Evolutionary conservation across 805 yeast species (phyloP), one percentile per base, ranked within the genome.

Genomic region (Sugiyamaella lignohabitans): DNA sequence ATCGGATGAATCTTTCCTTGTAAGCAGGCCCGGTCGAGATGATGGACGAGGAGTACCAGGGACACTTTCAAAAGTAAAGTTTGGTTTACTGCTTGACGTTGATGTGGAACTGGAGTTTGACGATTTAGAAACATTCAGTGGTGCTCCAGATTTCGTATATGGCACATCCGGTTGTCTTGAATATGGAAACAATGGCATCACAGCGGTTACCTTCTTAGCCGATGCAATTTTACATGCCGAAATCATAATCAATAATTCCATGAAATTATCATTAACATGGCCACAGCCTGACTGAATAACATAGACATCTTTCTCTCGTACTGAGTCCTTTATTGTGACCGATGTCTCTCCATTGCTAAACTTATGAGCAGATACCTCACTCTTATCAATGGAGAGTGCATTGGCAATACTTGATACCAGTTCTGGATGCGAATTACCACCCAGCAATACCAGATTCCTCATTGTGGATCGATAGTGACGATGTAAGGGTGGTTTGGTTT

Each of bases 131-230:
- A 61, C 21, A 14, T 72, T 63, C 39, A 72, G 68, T 5, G 94
- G 94, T 1, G 89, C 86, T 10, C 94, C 93, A 32, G 78, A 75
- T 59, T 76, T 75, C 48, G 85, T 79, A 59, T 84, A 84, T 27
- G 96, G 95, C 32, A 87, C 79, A 65, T 91, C 98, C 3, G 96
- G 95, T 66, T 93, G 99, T 60, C 99, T 76, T 2, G 95, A 85
- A 63, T 93, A 93, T 22, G 98, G 96, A 66, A 93, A 93, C 51
- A 88, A 73, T 2, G 99, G 98, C 64, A 86, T 71, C 24, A 88
- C 95, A 0, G 91, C 96, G 2, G 95, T 87, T 38, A 88, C 95
- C 48, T 91, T 74, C 48, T 78, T 78, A 11, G 96, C 96, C 49
- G 91, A 81, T 2, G 97, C 94, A 41, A 87, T 82, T 59, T 89